phyloP scores from a whole-genome alignment of 2,329 filamentous ascomycete species.

The Bipolaris bicolor region DNA sequence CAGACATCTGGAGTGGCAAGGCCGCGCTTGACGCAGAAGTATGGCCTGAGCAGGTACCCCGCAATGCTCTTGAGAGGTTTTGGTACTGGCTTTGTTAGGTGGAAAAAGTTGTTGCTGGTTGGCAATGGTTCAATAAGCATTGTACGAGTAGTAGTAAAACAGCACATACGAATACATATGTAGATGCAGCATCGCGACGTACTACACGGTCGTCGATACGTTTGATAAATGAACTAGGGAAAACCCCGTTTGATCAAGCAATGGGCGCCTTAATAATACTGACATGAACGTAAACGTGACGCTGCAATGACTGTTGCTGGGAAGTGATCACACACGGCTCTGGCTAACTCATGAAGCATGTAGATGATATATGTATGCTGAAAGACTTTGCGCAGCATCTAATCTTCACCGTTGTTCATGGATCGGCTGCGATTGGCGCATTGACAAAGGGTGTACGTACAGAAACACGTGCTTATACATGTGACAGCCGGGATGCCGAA shows the following conservation, averaged over 20 bases:
- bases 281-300: neutral
- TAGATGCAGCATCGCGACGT: neutral
- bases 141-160: neutral
- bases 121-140: neutral
- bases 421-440: neutral
- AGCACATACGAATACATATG: neutral
- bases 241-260: neutral
- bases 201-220: neutral
- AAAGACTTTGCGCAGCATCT: neutral
- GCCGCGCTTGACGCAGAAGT: constrained; percentile 54
- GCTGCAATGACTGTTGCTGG: neutral
- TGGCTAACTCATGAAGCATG: neutral
- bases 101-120: neutral
- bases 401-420: neutral
- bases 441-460: neutral
- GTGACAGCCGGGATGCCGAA: constrained; percentile 1
- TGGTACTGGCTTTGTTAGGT: constrained; percentile 57
- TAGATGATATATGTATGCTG: too few species aligned
- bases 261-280: constrained; percentile 1
- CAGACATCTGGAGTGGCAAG: constrained; percentile 57
- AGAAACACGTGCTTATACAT: neutral
- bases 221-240: neutral
- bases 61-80: constrained; percentile 54
- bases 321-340: neutral
- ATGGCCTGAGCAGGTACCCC: constrained; percentile 53